Percentiles rank a stretch among this genome's conserved stretches.
Evolutionary conservation across 2,329 filamentous ascomycete genomes (phyloP).

Genomic region (Ophiosphaerella narmari): DNA sequence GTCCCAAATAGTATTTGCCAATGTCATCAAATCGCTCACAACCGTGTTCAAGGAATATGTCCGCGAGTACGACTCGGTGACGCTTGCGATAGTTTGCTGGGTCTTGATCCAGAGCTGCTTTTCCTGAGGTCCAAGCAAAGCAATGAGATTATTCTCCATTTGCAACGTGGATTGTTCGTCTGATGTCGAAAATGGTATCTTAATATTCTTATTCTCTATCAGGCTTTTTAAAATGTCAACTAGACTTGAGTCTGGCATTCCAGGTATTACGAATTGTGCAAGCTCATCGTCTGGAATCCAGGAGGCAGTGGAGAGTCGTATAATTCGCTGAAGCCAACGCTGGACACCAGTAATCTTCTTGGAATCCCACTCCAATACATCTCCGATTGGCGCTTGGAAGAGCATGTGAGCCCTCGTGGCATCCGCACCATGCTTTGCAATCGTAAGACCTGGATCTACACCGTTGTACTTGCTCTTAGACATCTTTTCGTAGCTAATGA

Average conservation of each 20-base stretch:
- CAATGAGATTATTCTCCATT: conserved; percentile 4
- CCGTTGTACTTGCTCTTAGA: conserved; percentile 94
- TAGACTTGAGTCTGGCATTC: conserved; percentile 34
- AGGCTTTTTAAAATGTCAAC: conserved; percentile 19
- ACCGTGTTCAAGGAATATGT: conserved; percentile 82
- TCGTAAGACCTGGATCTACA: conserved; percentile 76
- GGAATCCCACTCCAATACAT: conserved; percentile 88
- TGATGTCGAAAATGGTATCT: neutral
- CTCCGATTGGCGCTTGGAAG: conserved; percentile 83
- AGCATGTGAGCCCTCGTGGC: conserved; percentile 84
- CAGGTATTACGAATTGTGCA: conserved; percentile 20
- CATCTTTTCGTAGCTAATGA: conserved; percentile 84
- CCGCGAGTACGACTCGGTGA: conserved; percentile 70
- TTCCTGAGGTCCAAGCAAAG: conserved; percentile 30
- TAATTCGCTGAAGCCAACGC: conserved; percentile 74
- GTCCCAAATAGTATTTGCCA: conserved; percentile 67
- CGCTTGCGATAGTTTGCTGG: conserved; percentile 68
- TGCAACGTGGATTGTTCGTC: neutral
- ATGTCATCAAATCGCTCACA: conserved; percentile 79
- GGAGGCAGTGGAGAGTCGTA: conserved; percentile 54
- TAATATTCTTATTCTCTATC: conserved; percentile 5
- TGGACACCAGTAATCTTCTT: conserved; percentile 79
- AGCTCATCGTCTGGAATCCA: conserved; percentile 29
- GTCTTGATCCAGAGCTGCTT: conserved; percentile 65
- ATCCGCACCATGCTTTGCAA: conserved; percentile 78